phyloP scores from a whole-genome alignment of 129 eudicot genomes.

The Deinandra increscens region DNA sequence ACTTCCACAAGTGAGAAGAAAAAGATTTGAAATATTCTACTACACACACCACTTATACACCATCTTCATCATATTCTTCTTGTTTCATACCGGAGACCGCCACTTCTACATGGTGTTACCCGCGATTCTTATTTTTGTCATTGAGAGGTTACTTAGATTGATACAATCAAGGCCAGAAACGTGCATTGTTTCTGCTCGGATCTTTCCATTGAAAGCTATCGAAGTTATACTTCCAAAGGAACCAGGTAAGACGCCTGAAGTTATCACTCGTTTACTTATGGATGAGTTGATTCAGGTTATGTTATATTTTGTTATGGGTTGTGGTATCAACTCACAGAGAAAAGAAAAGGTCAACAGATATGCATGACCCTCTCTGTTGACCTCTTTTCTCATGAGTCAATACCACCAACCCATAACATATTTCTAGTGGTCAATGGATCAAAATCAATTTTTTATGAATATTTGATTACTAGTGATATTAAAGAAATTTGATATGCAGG shows the following conservation, averaged over 20 bases:
- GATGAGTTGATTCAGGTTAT: neutral
- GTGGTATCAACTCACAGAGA: no score
- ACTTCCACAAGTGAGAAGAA: slow-evolving; percentile 82
- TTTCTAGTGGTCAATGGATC: no score
- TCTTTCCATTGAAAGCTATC: slow-evolving; percentile 65
- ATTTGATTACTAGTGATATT: neutral
- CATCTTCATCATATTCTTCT: slow-evolving; percentile 67
- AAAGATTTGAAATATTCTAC: slow-evolving; percentile 68
- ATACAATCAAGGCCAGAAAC: slow-evolving; percentile 65
- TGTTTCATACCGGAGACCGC: slow-evolving; percentile 91
- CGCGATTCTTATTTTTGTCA: slow-evolving; percentile 65
- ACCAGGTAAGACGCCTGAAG: slow-evolving; percentile 44
- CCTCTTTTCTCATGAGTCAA: no score
- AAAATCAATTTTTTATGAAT: neutral
- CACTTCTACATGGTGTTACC: slow-evolving; percentile 82
- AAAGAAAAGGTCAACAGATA: no score
- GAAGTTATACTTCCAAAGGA: slow-evolving; percentile 78
- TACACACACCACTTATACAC: slow-evolving; percentile 78
- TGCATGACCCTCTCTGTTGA: no score
- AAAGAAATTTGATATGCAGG: slow-evolving; percentile 42
- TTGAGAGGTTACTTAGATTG: slow-evolving; percentile 68
- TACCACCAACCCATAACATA: no score
- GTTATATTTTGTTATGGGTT: neutral
- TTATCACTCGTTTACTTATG: neutral
- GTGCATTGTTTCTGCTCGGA: slow-evolving; percentile 70